Evolutionary conservation across 1,284 basidiomycete species (phyloP), one percentile per base, ranked within the genome.

Genomic region (Quambalaria eucalypti): DNA sequence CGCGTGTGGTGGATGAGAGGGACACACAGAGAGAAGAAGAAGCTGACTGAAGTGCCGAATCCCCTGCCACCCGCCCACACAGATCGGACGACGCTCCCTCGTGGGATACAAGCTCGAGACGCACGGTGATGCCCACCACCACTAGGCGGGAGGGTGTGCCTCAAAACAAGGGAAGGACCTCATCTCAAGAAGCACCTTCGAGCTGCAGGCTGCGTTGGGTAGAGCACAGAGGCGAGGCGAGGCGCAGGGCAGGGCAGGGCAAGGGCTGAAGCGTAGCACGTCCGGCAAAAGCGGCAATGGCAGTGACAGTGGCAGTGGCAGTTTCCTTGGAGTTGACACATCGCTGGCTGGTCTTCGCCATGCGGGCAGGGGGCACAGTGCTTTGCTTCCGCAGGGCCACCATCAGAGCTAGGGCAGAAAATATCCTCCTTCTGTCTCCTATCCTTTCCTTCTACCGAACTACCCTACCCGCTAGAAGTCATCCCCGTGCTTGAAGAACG

Each of bases 91-190:
- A 30, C 63, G 66, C 50, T 63, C 61, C 36, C 57, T 69, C 36
- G 66, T 69, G 36, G 66, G 66, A 10, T 69, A 69, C 66, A 69
- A 64, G 56, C 59, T 69, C 52, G 65, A 69, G 51, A 62, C 57
- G 25, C 52, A 59, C 44, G 60, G 55, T 42, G 62, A 68, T 55
- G 60, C 36, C 21, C 65, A 56, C 39, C 54, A 65, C 52, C 42
- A 46, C 42, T 46, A 46, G 21, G 25, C 12, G 42, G 16, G 16
- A 39, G 16, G 16, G 36, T 39, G 36, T 39, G n/a, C n/a, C n/a
- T n/a, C n/a, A n/a, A n/a, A n/a, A n/a, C n/a, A n/a, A n/a, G n/a
- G 16, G 10, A 10, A n/a, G 4, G 16, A 12, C 16, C 36, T 39
- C 36, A 12, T 39, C 16, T 39, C 36, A 21, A 10, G 4, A 5